These are phyloP conservation scores for Irpex lacteus DNA, from an alignment of 1,284 basidiomycete species.

Conservation along the genomic window DNA sequence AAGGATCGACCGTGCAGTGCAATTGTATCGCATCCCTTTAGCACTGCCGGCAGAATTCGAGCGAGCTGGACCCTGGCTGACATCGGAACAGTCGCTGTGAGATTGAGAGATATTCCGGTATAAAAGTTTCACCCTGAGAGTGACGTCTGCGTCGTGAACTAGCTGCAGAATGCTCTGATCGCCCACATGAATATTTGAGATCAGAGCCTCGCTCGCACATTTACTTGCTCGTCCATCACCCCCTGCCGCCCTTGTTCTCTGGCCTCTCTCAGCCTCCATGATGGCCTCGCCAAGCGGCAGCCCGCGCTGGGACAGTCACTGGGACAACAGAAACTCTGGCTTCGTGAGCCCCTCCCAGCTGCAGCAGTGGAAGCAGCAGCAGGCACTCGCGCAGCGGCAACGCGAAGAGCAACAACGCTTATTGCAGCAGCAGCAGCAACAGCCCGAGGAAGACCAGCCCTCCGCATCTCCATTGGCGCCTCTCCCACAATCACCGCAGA, in stretches of 20 bases:
- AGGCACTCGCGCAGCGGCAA: constrained; percentile 18
- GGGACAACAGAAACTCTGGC: constrained; percentile 47
- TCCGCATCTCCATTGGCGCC: constrained; percentile 3
- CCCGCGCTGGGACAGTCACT: constrained; percentile 35
- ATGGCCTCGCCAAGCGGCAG: constrained; percentile 25
- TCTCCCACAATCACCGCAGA: constrained; percentile 1
- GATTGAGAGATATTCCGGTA: neutral
- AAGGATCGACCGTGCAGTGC: neutral
- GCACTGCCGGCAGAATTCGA: neutral
- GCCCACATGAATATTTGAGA: neutral
- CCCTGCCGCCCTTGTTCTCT: constrained; percentile 5
- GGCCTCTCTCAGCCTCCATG: constrained; percentile 13
- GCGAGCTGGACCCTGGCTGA: neutral
- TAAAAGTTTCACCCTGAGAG: neutral
- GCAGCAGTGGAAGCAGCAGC: constrained; percentile 36
- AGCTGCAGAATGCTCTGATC: neutral
- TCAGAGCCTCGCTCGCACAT: neutral
- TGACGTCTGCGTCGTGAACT: neutral
- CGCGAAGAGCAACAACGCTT: constrained; percentile 19
- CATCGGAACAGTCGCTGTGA: neutral
- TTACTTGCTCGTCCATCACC: constrained; percentile 14
- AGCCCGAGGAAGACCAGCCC: constrained; percentile 6
- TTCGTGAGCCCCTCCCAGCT: constrained; percentile 50
- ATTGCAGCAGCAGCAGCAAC: constrained; percentile 9
- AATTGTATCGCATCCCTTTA: neutral